These are phyloP conservation scores for Endotrypanum monterogeii DNA, from an alignment of 208 protist species.

Conservation along the genomic window DNA sequence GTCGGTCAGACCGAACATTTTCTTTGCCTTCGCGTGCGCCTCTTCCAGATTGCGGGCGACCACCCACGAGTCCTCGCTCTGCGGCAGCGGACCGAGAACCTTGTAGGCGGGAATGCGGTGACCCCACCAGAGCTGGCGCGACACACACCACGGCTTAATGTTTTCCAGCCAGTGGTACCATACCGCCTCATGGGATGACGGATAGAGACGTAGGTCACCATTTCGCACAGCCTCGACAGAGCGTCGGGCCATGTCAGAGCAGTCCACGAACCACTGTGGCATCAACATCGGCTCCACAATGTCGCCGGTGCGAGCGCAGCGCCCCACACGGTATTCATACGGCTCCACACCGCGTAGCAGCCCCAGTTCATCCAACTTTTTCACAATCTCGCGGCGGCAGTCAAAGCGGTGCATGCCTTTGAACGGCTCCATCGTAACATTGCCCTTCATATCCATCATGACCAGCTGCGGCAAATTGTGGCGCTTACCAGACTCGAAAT, in stretches of 20 bases:
- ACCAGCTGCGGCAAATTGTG: conserved; percentile 96
- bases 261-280: conserved; percentile 99
- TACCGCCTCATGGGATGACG: conserved; percentile 87
- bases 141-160: conserved; percentile 98
- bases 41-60: conserved; percentile 94
- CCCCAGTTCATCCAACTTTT: conserved; percentile 90
- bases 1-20: conserved; percentile 83
- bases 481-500: conserved; percentile 97
- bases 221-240: conserved; percentile 88
- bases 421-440: conserved; percentile 93
- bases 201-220: conserved; percentile 94
- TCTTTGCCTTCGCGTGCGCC: conserved; percentile 86
- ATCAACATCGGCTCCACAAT: conserved; percentile 99
- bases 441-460: conserved; percentile 97
- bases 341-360: conserved; percentile 90
- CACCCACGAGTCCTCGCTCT: conserved; percentile 90
- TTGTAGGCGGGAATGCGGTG: conserved; percentile 99
- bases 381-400: conserved; percentile 88
- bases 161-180: conserved; percentile 98
- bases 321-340: conserved; percentile 95
- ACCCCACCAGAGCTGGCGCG: conserved; percentile 99
- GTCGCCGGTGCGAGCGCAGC: conserved; percentile 98
- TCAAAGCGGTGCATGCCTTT: conserved; percentile 97
- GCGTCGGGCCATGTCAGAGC: conserved; percentile 84
- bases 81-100: conserved; percentile 43